A percentile compares a stretch with the other conserved stretches of the same genome.
Evolutionary conservation across 768 basidiomycete species (phyloP).

Genomic region (Rhizopogon roseolus): DNA sequence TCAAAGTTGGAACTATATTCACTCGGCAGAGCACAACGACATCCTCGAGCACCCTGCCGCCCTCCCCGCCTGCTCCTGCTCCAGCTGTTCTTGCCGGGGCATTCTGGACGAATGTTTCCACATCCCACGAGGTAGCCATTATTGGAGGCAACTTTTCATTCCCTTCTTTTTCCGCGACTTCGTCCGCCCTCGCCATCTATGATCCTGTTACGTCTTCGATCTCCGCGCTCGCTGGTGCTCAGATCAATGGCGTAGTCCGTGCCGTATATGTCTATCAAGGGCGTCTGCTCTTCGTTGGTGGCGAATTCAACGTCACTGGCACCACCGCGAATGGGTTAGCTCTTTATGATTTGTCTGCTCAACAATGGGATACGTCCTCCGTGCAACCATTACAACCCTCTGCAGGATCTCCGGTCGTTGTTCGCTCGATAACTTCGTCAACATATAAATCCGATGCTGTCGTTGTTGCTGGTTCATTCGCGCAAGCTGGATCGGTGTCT

Average conservation of each 20-base stretch:
- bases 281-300: slow-evolving; percentile 76
- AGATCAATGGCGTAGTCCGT: slow-evolving; percentile 72
- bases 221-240: slow-evolving; percentile 52
- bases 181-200: slow-evolving; percentile 68
- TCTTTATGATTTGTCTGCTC: slow-evolving; percentile 67
- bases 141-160: slow-evolving; percentile 91
- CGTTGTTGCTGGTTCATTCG: slow-evolving; percentile 86
- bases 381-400: slow-evolving; percentile 57
- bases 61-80: slow-evolving; percentile 51
- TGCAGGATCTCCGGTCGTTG: slow-evolving; percentile 51
- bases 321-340: slow-evolving; percentile 64
- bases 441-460: slow-evolving; percentile 54
- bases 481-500: slow-evolving; percentile 64
- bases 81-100: slow-evolving; percentile 82
- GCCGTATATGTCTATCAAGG: slow-evolving; percentile 62
- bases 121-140: slow-evolving; percentile 61
- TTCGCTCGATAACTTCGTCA: slow-evolving; percentile 68
- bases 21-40: slow-evolving; percentile 46
- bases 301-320: slow-evolving; percentile 68
- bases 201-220: slow-evolving; percentile 46
- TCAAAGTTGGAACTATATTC: slow-evolving; percentile 37
- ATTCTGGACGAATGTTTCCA: slow-evolving; percentile 84
- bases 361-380: slow-evolving; percentile 56
- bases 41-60: slow-evolving; percentile 48
- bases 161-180: slow-evolving; percentile 32